phyloP scores from a whole-genome alignment of 164 flowering plant genomes.

The Macadamia tetraphylla region DNA sequence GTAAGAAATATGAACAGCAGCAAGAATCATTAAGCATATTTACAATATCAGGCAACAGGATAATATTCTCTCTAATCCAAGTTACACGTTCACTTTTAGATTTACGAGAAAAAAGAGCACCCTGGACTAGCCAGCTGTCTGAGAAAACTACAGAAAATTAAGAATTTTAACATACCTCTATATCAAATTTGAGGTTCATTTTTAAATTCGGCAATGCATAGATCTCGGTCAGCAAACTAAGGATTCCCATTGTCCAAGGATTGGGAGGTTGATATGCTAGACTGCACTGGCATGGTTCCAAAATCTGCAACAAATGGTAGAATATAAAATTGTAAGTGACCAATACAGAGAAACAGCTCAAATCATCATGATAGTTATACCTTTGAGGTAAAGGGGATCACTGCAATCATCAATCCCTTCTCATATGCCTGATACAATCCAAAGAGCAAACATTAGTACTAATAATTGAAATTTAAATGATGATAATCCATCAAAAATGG shows the following conservation, averaged over 20 bases:
- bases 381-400: conserved; percentile 97
- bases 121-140: neutral
- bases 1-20: neutral
- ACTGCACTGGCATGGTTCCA: conserved; percentile 89
- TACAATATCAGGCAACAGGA: too few species aligned
- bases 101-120: neutral
- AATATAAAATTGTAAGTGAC: neutral
- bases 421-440: conserved; percentile 72
- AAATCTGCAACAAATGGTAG: conserved; percentile 42
- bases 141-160: neutral
- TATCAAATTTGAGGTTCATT: conserved; percentile 97
- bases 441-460: conserved; percentile 3
- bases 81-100: neutral
- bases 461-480: neutral
- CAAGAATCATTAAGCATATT: neutral
- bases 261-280: conserved; percentile 92
- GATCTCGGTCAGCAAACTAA: conserved; percentile 84
- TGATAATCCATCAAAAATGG: neutral
- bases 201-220: conserved; percentile 92
- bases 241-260: conserved; percentile 98
- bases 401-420: conserved; percentile 95
- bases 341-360: neutral
- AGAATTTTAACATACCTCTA: conserved; percentile 51
- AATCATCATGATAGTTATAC: conserved; percentile 29
- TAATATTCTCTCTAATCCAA: too few species aligned